These are phyloP conservation scores for Trichoderma semiorbis DNA, from an alignment of 2,329 filamentous ascomycete genomes.

Conservation along the genomic window DNA sequence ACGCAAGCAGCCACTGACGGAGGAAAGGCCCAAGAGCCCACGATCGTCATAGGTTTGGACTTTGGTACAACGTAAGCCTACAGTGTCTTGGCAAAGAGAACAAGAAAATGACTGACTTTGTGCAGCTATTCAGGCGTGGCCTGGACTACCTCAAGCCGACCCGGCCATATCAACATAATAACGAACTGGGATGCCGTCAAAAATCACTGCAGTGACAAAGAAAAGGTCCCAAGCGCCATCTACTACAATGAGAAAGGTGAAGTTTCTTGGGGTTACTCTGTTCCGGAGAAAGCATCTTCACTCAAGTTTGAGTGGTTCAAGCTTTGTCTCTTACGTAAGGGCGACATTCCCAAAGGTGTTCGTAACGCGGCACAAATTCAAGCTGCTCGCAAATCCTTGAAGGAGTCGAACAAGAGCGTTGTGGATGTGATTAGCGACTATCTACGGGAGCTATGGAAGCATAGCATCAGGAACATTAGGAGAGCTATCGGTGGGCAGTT, in stretches of 20 bases:
- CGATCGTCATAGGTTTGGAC: conserved; percentile 40
- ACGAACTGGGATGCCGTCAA: conserved; percentile 29
- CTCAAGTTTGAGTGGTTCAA: conserved; percentile 39
- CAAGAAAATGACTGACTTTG: background rate
- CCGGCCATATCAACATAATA: conserved; percentile 30
- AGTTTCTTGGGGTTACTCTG: conserved; percentile 32
- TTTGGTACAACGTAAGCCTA: conserved; percentile 44
- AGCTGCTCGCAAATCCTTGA: conserved; percentile 8
- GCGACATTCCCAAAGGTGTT: conserved; percentile 29
- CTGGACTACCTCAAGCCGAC: conserved; percentile 32
- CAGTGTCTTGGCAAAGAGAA: background rate
- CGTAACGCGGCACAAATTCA: conserved; percentile 24
- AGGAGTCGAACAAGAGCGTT: conserved; percentile 20
- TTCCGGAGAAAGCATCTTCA: conserved; percentile 24
- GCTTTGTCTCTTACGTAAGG: conserved; percentile 34
- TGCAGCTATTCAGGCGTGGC: conserved; percentile 40
- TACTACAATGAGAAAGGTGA: conserved; percentile 13
- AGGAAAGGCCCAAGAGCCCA: background rate
- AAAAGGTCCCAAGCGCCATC: conserved; percentile 34
- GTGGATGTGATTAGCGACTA: conserved; percentile 32
- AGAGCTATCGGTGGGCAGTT: conserved; percentile 24
- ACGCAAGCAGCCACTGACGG: fast-evolving
- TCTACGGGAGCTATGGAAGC: conserved; percentile 34
- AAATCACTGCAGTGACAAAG: conserved; percentile 26
- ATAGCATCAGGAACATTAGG: conserved; percentile 28